Evolutionary conservation across 768 basidiomycete genomes (phyloP), one percentile per base, ranked within the genome.

Genomic region (Phanerochaete sordida): DNA sequence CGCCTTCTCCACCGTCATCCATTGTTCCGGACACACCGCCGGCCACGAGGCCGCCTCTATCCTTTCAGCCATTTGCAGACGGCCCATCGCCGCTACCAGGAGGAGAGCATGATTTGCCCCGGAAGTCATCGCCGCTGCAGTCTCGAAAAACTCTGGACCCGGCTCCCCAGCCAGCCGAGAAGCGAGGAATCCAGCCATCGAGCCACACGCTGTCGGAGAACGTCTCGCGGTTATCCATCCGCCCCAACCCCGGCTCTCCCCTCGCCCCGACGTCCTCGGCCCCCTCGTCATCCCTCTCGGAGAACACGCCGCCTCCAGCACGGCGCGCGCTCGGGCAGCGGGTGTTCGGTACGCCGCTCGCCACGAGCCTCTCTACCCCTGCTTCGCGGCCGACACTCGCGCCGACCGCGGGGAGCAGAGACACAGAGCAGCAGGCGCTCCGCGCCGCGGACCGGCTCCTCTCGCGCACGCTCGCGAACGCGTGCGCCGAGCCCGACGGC

Each of bases 401-500:
- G 31, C 12, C 54, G 27, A 62, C 59, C 15, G 9, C 23, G 8
- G 59, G 44, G n/a, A 70, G 65, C n/a, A 66, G 62, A 6, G 62
- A 69, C 6, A 73, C 78, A 37, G 73, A 74, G 47, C 72, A 76
- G 44, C 62, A 65, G 16, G 52, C 54, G 3, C 65, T 71, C 13
- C 65, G 67, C 37, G 63, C 65, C 1, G 70, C 70, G 16, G 68
- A 71, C 35, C 64, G 70, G 1, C 63, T 81, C 33, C 67, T 81
- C 12, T 77, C 80, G 12, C 77, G 79, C 46, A 77, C 77, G 3
- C 73, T 81, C 13, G 76, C 77, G 59, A 75, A 69, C 47, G 79
- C 79, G 3, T 76, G 76, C 39, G 76, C 76, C 28, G 78, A 80
- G 54, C 73, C 75, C 19, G 71, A 73, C n/a, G 75, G 77, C 1